These are phyloP conservation scores for Chrysosporium keratinophilum DNA, from an alignment of 2,329 filamentous ascomycete genomes.

Conservation along the genomic window DNA sequence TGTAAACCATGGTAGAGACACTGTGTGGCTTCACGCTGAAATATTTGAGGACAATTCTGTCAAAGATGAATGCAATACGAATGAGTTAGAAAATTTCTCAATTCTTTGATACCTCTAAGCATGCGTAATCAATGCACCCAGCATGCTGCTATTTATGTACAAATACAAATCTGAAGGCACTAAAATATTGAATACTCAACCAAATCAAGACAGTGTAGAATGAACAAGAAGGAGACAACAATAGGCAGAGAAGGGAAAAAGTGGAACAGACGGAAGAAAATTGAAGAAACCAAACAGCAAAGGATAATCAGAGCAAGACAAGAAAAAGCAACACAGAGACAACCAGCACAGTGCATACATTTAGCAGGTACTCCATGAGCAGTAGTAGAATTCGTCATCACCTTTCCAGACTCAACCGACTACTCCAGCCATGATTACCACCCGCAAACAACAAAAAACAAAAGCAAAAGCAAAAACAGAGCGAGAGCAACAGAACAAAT, in stretches of 20 bases:
- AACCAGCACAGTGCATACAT: constrained; percentile 1
- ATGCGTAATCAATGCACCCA: too few relatives aligned
- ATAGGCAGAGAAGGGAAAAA: too few relatives aligned
- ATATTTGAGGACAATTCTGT: background rate
- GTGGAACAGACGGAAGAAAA: background rate
- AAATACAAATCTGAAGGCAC: background rate
- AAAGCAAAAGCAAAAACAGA: background rate
- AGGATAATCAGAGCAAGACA: background rate
- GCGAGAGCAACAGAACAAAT: constrained; percentile 5
- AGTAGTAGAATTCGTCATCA: constrained; percentile 1
- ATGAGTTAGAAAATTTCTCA: too few relatives aligned
- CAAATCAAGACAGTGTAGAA: background rate
- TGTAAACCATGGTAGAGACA: background rate
- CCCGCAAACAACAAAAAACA: background rate
- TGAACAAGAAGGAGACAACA: background rate
- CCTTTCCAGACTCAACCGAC: too few relatives aligned
- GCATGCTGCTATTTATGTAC: background rate
- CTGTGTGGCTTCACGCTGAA: background rate
- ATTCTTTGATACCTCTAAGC: too few relatives aligned
- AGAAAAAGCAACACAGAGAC: background rate
- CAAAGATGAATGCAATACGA: too few relatives aligned
- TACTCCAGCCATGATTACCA: background rate
- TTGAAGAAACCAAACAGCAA: background rate
- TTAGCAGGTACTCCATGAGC: background rate
- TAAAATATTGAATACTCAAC: background rate